A percentile compares a stretch with the other conserved stretches of the same genome.
Conservation (phyloP, 2,329 filamentous ascomycete species). For the Fusarium oxysporum region DNA sequence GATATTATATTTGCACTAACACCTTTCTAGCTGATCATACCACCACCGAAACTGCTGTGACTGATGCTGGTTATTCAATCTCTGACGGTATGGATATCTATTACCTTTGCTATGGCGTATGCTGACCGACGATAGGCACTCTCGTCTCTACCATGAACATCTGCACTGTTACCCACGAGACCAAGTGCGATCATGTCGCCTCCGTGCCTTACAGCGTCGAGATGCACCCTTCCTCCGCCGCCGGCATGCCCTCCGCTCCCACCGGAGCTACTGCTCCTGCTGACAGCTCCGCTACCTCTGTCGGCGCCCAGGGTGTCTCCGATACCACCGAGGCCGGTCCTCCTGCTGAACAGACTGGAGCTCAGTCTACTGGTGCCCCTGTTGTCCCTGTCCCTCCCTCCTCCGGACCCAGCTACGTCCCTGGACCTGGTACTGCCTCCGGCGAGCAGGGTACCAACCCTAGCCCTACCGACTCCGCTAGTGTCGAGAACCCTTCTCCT, state of each 20-base stretch:
- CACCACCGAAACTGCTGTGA: constrained; percentile 45
- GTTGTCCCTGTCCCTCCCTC: background rate
- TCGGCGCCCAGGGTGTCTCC: constrained; percentile 27
- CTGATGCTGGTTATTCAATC: constrained; percentile 49
- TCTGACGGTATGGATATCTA: constrained; percentile 46
- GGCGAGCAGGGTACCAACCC: constrained; percentile 19
- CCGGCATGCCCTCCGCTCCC: constrained; percentile 11
- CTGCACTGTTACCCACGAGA: constrained; percentile 52
- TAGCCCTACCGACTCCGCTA: constrained; percentile 15
- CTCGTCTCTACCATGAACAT: constrained; percentile 52
- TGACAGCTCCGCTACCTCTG: constrained; percentile 28
- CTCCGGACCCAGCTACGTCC: constrained; percentile 28
- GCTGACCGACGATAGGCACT: constrained; percentile 40
- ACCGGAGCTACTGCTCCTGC: constrained; percentile 26
- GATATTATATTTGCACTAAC: background rate
- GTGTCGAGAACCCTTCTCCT: constrained; percentile 13
- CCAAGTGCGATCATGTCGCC: constrained; percentile 48
- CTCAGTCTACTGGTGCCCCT: background rate
- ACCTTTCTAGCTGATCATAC: constrained; percentile 44
- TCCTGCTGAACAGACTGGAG: background rate
- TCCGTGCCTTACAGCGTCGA: constrained; percentile 39
- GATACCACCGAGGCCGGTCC: constrained; percentile 9
- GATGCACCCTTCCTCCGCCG: constrained; percentile 17
- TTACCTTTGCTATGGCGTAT: background rate
- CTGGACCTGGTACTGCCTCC: constrained; percentile 13